These are phyloP conservation scores for Alternaria infectoria DNA, from an alignment of 2,329 filamentous ascomycete species.

Conservation along the genomic window DNA sequence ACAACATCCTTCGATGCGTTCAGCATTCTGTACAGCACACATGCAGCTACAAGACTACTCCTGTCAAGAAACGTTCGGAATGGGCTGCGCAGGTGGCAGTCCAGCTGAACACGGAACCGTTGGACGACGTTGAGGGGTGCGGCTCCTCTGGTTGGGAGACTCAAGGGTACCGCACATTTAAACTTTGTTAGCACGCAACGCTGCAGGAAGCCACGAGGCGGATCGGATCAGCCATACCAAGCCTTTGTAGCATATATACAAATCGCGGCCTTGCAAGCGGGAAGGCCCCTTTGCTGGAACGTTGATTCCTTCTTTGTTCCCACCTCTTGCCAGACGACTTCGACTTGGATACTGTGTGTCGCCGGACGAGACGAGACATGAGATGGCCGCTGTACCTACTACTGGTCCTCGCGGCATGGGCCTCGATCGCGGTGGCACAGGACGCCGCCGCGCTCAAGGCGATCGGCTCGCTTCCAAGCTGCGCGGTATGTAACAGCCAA, in stretches of 20 bases:
- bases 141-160: background rate
- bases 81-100: background rate
- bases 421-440: background rate
- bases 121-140: background rate
- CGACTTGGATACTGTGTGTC: background rate
- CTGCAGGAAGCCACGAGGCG: background rate
- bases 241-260: background rate
- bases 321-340: background rate
- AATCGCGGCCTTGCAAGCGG: background rate
- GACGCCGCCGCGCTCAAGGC: background rate
- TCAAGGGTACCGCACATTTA: background rate
- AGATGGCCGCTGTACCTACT: background rate
- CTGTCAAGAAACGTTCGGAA: background rate
- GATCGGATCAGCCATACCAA: background rate
- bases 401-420: background rate
- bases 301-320: background rate
- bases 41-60: background rate
- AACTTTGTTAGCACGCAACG: background rate
- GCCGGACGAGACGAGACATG: background rate
- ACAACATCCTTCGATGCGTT: background rate
- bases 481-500: constrained; percentile 5
- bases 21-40: background rate
- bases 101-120: background rate
- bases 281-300: background rate
- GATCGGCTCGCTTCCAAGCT: constrained; percentile 1